Evolutionary conservation across 106 monocot species (phyloP).

Genomic region (Triglochin maritima): DNA sequence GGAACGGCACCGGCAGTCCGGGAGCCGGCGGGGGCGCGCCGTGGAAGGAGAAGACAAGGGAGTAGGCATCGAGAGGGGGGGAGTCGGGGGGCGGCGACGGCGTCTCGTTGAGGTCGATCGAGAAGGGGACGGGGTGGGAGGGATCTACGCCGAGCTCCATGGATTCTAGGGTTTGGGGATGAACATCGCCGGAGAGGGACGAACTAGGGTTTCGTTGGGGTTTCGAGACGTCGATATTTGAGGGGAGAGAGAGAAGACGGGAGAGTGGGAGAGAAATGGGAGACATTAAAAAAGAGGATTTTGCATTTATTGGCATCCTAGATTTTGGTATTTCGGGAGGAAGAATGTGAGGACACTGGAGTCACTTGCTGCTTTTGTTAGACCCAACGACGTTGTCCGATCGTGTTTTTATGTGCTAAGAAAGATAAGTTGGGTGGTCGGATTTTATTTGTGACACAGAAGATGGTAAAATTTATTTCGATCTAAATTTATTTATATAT

Average conservation of each 20-base stretch:
- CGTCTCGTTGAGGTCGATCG: conserved; percentile 29
- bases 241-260: neutral
- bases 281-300: no score
- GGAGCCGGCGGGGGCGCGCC: neutral
- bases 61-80: conserved; percentile 29
- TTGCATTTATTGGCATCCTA: no score
- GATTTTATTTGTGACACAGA: no score
- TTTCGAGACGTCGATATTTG: neutral
- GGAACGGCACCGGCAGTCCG: conserved; percentile 37
- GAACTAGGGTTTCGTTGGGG: neutral
- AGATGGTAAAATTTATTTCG: no score
- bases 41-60: conserved; percentile 30
- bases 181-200: neutral
- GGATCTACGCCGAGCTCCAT: conserved; percentile 8
- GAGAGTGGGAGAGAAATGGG: neutral
- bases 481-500: no score
- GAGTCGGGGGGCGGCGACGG: conserved; percentile 12
- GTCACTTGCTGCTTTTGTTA: no score
- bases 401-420: no score
- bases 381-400: no score
- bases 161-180: neutral
- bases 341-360: no score
- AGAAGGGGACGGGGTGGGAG: conserved; percentile 10
- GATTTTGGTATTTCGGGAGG: no score
- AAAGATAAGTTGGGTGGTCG: no score